Evolutionary conservation across 1,284 basidiomycete species (phyloP), one percentile per base, ranked within the genome.

Genomic region (Naganishia sp.): DNA sequence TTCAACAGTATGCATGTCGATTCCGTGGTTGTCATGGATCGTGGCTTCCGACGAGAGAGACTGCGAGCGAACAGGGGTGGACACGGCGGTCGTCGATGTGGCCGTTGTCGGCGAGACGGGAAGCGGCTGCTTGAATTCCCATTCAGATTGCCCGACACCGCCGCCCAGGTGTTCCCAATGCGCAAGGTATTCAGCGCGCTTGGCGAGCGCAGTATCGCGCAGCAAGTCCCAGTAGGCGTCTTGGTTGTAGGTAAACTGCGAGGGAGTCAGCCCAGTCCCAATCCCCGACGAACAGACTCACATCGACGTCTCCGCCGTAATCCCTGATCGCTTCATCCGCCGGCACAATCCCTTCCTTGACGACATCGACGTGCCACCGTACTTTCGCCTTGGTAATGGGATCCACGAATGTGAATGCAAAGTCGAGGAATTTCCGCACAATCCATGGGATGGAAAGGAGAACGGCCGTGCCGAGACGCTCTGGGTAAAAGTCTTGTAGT

Each of bases 401-500:
- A 56, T 69, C 68, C 1, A 69, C 65, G 55, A 69, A 69, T 28
- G 65, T 69, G 49, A 66, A 66, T 9, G 65, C 61, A 28, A 69
- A 42, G 49, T 69, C 68, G 28, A 69, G 45, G 52, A 69, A 69
- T 42, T 61, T 58, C 25, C 66, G 66, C 25, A 66, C 68, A 39
- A 69, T 69, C 68, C 68, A 69, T 11, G 68, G 68, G 18, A 69
- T 53, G 21, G 60, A 63, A 23, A 66, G 53, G 28, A 69, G 60
- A 11, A 66, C 60, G 41, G 68, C 68, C 18, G 46, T 63, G 35
- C 68, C 68, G 41, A 69, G 61, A 23, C 68, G 58, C 35, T 69
- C 68, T 25, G 68, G 68, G 47, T 69, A 69, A 46, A 62, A 62
- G 21, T 66, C 54, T 51, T 61, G 60, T 2, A 69, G 50, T 47